A percentile compares a stretch with the other conserved stretches of the same genome.
These are phyloP conservation scores for Scleromitrula shiraiana DNA, from an alignment of 2,329 filamentous ascomycete species.

Conservation along the genomic window DNA sequence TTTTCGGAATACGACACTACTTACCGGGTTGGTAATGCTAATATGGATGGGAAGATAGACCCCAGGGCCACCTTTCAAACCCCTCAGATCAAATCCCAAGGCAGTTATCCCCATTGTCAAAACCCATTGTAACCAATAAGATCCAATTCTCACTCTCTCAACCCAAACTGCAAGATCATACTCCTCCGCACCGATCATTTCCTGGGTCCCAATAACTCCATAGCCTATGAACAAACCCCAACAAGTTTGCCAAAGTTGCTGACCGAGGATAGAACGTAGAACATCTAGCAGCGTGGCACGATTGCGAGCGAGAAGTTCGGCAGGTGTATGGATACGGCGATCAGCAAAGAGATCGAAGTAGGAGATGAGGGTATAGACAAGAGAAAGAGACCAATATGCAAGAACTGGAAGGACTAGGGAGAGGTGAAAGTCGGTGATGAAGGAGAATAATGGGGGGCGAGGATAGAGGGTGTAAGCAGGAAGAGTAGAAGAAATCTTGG, in stretches of 20 bases:
- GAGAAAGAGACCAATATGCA: not conserved
- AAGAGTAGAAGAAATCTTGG: not conserved
- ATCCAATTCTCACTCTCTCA: not conserved
- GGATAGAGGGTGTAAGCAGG: constrained; percentile 56
- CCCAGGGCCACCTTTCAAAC: not conserved
- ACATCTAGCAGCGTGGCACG: constrained; percentile 73
- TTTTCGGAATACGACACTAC: too few species aligned
- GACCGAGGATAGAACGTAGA: not conserved
- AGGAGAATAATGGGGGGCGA: constrained; percentile 61
- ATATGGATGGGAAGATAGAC: not conserved
- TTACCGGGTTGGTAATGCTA: not conserved
- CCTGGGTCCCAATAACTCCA: not conserved
- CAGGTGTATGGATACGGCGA: constrained; percentile 61
- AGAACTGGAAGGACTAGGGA: constrained; percentile 38
- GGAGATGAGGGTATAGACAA: not conserved
- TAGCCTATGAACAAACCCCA: not conserved
- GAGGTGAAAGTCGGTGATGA: constrained; percentile 70
- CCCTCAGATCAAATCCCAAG: not conserved
- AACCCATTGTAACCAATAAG: not conserved
- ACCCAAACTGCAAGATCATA: constrained; percentile 1
- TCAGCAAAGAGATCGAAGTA: constrained; percentile 2
- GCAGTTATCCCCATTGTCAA: not conserved
- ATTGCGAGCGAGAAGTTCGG: constrained; percentile 78
- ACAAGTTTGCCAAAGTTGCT: not conserved
- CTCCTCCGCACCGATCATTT: not conserved